These are phyloP conservation scores for Geotrichum klebahnii DNA, from an alignment of 1,139 yeast genomes.

Conservation along the genomic window DNA sequence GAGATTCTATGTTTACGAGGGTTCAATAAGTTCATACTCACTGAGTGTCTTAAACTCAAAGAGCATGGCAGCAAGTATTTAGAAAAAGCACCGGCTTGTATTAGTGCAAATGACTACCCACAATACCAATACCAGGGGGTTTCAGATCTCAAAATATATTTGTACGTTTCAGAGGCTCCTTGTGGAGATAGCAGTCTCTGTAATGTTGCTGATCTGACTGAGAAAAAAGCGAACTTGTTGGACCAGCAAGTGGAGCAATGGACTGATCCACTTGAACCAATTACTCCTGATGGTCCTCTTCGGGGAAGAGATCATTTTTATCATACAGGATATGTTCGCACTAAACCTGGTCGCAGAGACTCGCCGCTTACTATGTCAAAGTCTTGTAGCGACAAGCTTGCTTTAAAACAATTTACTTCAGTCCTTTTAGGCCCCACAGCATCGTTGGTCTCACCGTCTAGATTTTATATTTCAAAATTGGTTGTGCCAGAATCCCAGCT, in stretches of 20 bases:
- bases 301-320: constrained; percentile 68
- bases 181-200: constrained; percentile 89
- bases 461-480: constrained; percentile 50
- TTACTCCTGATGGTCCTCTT: constrained; percentile 38
- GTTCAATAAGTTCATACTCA: constrained; percentile 50
- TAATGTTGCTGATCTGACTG: constrained; percentile 19
- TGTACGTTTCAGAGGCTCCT: constrained; percentile 77
- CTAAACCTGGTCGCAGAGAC: constrained; percentile 87
- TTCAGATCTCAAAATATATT: constrained; percentile 43
- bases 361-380: constrained; percentile 67
- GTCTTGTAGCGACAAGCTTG: constrained; percentile 82
- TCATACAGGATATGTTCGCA: constrained; percentile 62
- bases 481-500: constrained; percentile 48
- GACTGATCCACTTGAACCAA: constrained; percentile 25
- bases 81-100: background rate
- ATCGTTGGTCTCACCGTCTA: constrained; percentile 38
- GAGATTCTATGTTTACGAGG: constrained; percentile 70
- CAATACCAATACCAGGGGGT: constrained; percentile 36
- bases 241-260: constrained; percentile 30
- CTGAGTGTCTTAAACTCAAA: constrained; percentile 36
- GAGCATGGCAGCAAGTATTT: constrained; percentile 3
- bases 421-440: constrained; percentile 52
- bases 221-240: constrained; percentile 31
- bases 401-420: constrained; percentile 61
- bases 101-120: background rate